Evolutionary conservation across 441 rosid species (phyloP), one percentile per base, ranked within the genome.

Genomic region (Corymbia calophylla): DNA sequence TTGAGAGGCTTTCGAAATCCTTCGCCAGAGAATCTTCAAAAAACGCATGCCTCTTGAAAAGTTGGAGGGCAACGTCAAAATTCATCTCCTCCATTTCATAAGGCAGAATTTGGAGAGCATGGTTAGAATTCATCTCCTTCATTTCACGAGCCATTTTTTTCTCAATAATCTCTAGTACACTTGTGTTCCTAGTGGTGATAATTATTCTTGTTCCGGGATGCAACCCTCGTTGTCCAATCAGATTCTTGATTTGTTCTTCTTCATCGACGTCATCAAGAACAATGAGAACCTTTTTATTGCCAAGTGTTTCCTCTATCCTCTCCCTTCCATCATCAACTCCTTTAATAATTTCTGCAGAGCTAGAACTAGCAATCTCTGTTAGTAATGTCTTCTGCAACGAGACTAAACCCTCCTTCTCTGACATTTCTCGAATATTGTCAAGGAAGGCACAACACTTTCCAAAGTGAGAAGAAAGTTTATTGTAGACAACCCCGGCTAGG

Each of bases 241-340:
- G 9, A 62, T 56, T 39, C n/a, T n/a, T 0, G 0, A 55, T 56
- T 0, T 87, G 53, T 29, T 87, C 2, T 23, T 47, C 0, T 0
- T 87, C 19, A 56, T 23, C 23, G 2, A 87, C 13, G 0, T 86
- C n/a, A 10, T 86, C 88, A 53, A 86, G 68, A 19, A 86, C 7
- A 0, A 86, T 35, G 21, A 86, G 32, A 39, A 58, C 73, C 4
- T 87, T 58, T 8, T 87, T 87, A 25, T 5, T 0, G 7, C 6
- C 4, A 25, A 35, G 27, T 9, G 8, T 32, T 0, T 0, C 5
- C 15, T 11, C 39, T 23, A 86, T n/a, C n/a, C 0, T 15, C 27
- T 0, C 0, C 0, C 23, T 18, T 60, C 27, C 49, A 0, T 35
- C 0, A 54, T 55, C 64, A 53, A 23, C 55, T 0, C 0, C 87